A percentile compares a stretch with the other conserved stretches of the same genome.
Evolutionary conservation across 805 yeast genomes (phyloP).

Genomic region (Cyberlindnera misumaiensis): DNA sequence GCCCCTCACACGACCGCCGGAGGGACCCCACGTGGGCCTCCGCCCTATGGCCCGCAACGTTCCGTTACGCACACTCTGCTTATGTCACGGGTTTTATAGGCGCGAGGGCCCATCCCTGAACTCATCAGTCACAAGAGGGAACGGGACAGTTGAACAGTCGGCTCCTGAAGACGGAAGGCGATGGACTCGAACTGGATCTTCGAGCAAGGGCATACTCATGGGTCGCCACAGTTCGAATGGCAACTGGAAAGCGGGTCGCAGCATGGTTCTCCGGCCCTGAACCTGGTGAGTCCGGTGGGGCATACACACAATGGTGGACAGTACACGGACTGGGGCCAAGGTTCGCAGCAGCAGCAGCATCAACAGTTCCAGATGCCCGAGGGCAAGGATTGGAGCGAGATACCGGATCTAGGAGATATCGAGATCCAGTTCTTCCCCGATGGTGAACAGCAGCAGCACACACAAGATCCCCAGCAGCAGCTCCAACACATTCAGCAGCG

Average conservation of each 20-base stretch:
- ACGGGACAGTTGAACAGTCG: no score
- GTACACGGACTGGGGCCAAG: not conserved
- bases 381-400: conserved; percentile 1
- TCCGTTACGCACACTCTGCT: no score
- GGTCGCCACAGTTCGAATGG: conserved; percentile 1
- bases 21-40: conserved; percentile 4
- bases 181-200: conserved; percentile 2
- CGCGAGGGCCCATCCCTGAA: no score
- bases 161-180: not conserved
- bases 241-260: not conserved
- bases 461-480: conserved; percentile 1
- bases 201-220: not conserved
- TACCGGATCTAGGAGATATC: not conserved
- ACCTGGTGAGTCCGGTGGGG: not conserved
- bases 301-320: no score
- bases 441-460: conserved; percentile 1
- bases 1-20: no score
- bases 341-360: not conserved
- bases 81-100: no score
- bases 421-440: conserved; percentile 8
- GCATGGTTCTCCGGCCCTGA: not conserved
- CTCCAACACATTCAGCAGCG: not conserved
- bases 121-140: no score
- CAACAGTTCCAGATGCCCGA: not conserved
- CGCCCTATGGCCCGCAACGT: not conserved